phyloP scores from a whole-genome alignment of 129 eudicot genomes.

The Logfia minima region DNA sequence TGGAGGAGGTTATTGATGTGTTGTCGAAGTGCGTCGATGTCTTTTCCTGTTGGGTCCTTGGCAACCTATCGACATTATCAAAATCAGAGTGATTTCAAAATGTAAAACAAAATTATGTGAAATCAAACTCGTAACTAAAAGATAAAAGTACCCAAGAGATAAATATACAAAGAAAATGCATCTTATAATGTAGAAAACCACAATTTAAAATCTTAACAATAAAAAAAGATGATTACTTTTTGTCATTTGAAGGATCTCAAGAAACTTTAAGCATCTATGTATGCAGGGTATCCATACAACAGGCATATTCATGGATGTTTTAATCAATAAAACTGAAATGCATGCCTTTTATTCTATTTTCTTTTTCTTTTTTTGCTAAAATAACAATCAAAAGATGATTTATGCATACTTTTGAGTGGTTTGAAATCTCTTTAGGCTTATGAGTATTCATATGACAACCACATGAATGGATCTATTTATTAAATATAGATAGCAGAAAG shows the following conservation, averaged over 20 bases:
- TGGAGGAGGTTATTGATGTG: constrained; percentile 81
- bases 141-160: not conserved
- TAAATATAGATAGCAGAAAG: not conserved
- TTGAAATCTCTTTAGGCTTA: not conserved
- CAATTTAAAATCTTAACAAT: not conserved
- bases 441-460: not conserved
- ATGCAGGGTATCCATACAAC: not conserved
- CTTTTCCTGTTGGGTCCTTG: constrained; percentile 76
- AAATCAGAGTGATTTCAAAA: not conserved
- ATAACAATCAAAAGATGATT: not conserved
- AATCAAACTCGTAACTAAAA: not conserved
- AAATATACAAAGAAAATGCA: not conserved
- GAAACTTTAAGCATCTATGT: not conserved
- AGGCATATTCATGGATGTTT: constrained; percentile 1
- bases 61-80: constrained; percentile 59
- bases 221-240: not conserved
- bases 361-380: not conserved
- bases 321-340: constrained; percentile 2
- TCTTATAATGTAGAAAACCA: not conserved
- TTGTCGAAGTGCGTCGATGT: constrained; percentile 84
- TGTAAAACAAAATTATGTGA: not conserved
- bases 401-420: not conserved
- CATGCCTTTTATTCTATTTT: not conserved
- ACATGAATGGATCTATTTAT: too few species aligned
- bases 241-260: not conserved